Evolutionary conservation across 257 asterid species (phyloP).

Genomic region (Verbascum thapsus): DNA sequence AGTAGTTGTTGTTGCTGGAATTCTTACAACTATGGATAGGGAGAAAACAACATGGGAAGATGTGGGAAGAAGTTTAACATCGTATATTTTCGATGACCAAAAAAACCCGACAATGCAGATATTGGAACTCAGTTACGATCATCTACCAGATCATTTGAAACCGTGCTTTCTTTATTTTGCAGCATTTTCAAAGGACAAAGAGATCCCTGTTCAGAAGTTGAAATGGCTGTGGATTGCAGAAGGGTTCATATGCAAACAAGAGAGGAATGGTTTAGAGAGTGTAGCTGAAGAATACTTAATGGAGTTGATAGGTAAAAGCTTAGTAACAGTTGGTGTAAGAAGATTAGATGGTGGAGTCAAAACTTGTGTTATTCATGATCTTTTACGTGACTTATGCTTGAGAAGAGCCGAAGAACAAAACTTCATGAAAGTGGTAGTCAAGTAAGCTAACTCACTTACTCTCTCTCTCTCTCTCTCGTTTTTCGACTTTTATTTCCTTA

Average conservation of each 20-base stretch:
- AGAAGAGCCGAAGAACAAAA: slow-evolving; percentile 15
- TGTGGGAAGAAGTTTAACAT: slow-evolving; percentile 22
- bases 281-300: slow-evolving; percentile 23
- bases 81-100: background rate
- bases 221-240: slow-evolving; percentile 26
- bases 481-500: too few relatives aligned
- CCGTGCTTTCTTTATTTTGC: slow-evolving; percentile 27
- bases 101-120: slow-evolving; percentile 5
- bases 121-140: slow-evolving; percentile 29
- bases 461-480: slow-evolving; percentile 47
- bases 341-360: slow-evolving; percentile 22
- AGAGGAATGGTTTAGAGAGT: background rate
- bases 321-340: slow-evolving; percentile 14
- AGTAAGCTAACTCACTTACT: slow-evolving; percentile 47
- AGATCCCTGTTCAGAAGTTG: slow-evolving; percentile 17
- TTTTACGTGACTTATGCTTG: slow-evolving; percentile 28
- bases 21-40: slow-evolving; percentile 23
- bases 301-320: slow-evolving; percentile 26
- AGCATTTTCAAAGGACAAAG: slow-evolving; percentile 19
- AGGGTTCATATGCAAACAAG: slow-evolving; percentile 22
- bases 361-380: slow-evolving; percentile 27
- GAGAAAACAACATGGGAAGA: slow-evolving; percentile 28
- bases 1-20: slow-evolving; percentile 33
- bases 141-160: slow-evolving; percentile 27
- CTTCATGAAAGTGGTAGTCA: slow-evolving; percentile 6